These are phyloP conservation scores for Melanogaster broomeanus DNA, from an alignment of 768 basidiomycete genomes.

Conservation along the genomic window DNA sequence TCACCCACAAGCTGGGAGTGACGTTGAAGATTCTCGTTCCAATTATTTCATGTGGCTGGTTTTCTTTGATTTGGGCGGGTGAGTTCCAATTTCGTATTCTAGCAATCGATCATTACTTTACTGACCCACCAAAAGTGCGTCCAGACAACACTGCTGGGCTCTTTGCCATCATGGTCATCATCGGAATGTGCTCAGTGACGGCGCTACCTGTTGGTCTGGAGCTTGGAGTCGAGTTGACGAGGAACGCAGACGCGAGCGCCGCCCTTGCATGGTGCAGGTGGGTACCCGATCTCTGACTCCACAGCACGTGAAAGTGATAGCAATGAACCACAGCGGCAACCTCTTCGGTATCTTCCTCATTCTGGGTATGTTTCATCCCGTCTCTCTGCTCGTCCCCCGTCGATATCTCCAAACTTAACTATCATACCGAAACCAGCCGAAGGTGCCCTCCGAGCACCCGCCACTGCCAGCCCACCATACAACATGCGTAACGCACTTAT, in stretches of 20 bases:
- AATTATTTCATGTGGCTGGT: constrained; percentile 61
- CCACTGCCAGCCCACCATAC: constrained; percentile 63
- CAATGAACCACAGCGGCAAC: constrained; percentile 53
- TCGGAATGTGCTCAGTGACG: constrained; percentile 65
- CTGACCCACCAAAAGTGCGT: constrained; percentile 45
- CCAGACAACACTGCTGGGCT: constrained; percentile 60
- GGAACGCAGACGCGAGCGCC: constrained; percentile 76
- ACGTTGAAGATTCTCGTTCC: constrained; percentile 64
- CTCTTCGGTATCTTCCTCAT: constrained; percentile 62
- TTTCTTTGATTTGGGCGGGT: constrained; percentile 84
- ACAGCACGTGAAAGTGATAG: neutral
- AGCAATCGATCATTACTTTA: neutral
- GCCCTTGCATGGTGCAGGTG: constrained; percentile 78
- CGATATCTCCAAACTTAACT: neutral
- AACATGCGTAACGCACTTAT: constrained; percentile 74
- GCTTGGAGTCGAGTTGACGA: constrained; percentile 76
- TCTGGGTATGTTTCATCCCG: constrained; percentile 45
- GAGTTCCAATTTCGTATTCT: constrained; percentile 16
- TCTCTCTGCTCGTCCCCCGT: neutral
- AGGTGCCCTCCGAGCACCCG: constrained; percentile 65
- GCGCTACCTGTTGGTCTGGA: constrained; percentile 80
- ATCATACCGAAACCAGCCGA: constrained; percentile 42
- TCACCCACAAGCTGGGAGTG: constrained; percentile 69
- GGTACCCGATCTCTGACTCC: constrained; percentile 23
- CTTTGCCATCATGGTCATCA: constrained; percentile 66